Evolutionary conservation across 768 basidiomycete species (phyloP).

Genomic region (Naematelia encephala): DNA sequence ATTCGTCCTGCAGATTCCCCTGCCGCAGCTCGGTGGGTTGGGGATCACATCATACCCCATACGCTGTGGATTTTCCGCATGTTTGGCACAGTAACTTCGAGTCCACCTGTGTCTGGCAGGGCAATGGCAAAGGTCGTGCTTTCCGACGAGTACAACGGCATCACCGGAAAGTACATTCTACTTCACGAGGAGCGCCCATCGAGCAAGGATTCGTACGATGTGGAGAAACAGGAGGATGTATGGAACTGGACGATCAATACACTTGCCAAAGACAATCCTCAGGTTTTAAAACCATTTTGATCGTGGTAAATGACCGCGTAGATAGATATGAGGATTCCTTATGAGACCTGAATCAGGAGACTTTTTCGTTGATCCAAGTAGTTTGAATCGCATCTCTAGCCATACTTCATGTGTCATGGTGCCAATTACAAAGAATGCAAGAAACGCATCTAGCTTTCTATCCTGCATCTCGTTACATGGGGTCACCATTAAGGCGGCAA

Average conservation of each 20-base stretch:
- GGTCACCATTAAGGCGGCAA: no score
- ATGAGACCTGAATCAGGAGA: no score
- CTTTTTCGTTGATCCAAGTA: no score
- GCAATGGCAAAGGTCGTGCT: constrained; percentile 3
- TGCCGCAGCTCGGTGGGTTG: neutral
- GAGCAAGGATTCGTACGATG: constrained; percentile 9
- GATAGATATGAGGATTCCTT: no score
- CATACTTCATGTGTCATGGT: neutral
- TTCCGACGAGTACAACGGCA: constrained; percentile 3
- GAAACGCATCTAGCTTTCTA: no score
- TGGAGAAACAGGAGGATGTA: constrained; percentile 9
- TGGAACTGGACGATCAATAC: constrained; percentile 10
- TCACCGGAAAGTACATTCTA: constrained; percentile 9
- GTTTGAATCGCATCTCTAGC: no score
- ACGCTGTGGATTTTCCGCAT: constrained; percentile 4
- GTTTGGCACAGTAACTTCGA: constrained; percentile 1
- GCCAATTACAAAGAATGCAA: neutral
- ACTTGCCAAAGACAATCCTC: constrained; percentile 2
- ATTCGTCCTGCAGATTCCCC: neutral
- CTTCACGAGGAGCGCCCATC: constrained; percentile 7
- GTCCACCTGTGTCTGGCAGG: constrained; percentile 4
- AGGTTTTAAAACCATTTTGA: neutral
- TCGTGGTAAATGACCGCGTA: no score
- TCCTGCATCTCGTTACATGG: no score
- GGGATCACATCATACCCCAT: constrained; percentile 4